A percentile compares a stretch with the other conserved stretches of the same genome.
Conservation (phyloP, 345 rosid species). For the Mercurialis annua region DNA sequence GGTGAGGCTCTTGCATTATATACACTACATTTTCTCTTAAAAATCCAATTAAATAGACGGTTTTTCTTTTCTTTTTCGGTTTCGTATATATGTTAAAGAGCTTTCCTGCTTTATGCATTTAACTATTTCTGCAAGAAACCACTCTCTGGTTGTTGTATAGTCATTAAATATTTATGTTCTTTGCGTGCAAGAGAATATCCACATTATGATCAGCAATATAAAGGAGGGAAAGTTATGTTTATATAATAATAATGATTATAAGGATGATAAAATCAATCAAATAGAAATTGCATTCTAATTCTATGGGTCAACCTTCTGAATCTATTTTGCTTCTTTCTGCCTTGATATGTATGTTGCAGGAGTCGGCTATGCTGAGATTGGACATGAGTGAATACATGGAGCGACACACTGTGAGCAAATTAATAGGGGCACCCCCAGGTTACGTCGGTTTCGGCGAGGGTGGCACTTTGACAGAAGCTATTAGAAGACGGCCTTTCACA, state of each 20-base stretch:
- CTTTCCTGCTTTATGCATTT: not conserved
- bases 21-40: not conserved
- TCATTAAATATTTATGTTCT: slow-evolving; percentile 3
- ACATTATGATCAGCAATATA: not conserved
- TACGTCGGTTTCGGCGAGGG: slow-evolving; percentile 93
- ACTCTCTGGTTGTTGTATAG: not conserved
- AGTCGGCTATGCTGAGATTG: slow-evolving; percentile 85
- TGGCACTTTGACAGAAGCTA: slow-evolving; percentile 92
- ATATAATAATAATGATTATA: too few species aligned
- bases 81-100: not conserved
- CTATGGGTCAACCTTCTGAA: slow-evolving; percentile 13
- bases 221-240: not conserved
- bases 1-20: slow-evolving; percentile 40
- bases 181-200: not conserved
- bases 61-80: not conserved
- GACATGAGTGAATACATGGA: slow-evolving; percentile 99
- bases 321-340: not conserved
- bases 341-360: slow-evolving; percentile 43
- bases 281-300: too few species aligned
- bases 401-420: slow-evolving; percentile 91
- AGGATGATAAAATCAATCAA: too few species aligned
- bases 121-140: not conserved
- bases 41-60: not conserved
- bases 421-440: slow-evolving; percentile 96
- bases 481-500: slow-evolving; percentile 86